Conservation (phyloP, 2,329 filamentous ascomycete species). For the Fusarium liriodendri region DNA sequence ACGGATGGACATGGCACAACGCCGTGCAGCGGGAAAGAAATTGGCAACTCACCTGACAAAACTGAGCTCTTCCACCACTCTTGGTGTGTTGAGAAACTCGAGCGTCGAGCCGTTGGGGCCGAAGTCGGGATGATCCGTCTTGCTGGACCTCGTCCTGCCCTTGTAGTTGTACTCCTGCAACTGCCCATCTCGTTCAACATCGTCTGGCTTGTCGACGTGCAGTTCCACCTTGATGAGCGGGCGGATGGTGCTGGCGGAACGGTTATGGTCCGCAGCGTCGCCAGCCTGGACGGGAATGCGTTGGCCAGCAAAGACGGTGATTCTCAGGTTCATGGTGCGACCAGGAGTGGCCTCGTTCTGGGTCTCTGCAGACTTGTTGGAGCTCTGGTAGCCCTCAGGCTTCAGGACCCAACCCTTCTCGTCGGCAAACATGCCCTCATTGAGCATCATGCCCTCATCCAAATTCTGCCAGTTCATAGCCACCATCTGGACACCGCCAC, state of each 20-base stretch:
- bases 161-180: constrained; percentile 68
- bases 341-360: constrained; percentile 60
- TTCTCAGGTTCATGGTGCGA: constrained; percentile 71
- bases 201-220: constrained; percentile 75
- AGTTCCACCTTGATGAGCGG: constrained; percentile 84
- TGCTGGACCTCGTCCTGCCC: constrained; percentile 64
- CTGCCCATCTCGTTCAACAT: constrained; percentile 43
- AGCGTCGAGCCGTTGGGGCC: constrained; percentile 62
- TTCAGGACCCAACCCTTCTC: constrained; percentile 89
- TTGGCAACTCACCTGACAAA: constrained; percentile 73
- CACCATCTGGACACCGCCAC: constrained; percentile 95
- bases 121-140: constrained; percentile 74
- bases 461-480: constrained; percentile 98
- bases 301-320: constrained; percentile 82
- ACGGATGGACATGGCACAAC: neutral
- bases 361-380: constrained; percentile 51
- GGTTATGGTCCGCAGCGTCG: constrained; percentile 46
- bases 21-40: constrained; percentile 1
- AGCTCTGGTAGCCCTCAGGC: constrained; percentile 76
- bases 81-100: constrained; percentile 66
- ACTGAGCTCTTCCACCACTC: constrained; percentile 75
- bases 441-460: constrained; percentile 94
- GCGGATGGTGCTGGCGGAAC: constrained; percentile 58
- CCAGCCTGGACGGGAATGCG: constrained; percentile 61
- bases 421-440: constrained; percentile 95